phyloP scores from a whole-genome alignment of 208 protist genomes.

The Acanthamoeba divionensis region DNA sequence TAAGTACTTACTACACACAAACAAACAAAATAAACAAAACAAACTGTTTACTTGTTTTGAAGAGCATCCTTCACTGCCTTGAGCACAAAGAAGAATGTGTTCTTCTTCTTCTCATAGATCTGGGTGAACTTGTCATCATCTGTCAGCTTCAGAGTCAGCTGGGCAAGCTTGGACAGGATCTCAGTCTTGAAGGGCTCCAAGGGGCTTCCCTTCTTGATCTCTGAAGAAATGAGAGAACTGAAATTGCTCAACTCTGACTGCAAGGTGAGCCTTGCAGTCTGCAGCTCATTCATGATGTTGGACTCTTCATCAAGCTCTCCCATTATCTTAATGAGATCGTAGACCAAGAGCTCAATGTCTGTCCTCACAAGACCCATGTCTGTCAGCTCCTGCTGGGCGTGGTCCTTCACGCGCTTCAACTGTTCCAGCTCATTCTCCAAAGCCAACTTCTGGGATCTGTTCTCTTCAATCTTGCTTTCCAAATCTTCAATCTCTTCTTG shows the following conservation, averaged over 20 bases:
- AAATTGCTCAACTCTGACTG: constrained; percentile 48
- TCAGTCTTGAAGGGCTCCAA: constrained; percentile 52
- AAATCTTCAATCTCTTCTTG: constrained; percentile 37
- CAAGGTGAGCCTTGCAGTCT: constrained; percentile 33
- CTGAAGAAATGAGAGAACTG: neutral
- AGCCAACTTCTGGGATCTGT: constrained; percentile 10
- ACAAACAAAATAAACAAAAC: no score
- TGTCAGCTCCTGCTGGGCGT: constrained; percentile 43
- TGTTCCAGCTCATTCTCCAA: constrained; percentile 46
- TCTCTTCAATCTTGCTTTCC: constrained; percentile 20
- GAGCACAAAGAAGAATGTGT: constrained; percentile 50
- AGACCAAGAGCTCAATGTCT: constrained; percentile 23
- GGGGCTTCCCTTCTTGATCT: constrained; percentile 57
- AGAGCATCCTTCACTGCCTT: constrained; percentile 45
- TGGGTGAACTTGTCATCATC: constrained; percentile 54
- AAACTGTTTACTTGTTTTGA: constrained; percentile 37
- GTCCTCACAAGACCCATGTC: constrained; percentile 44
- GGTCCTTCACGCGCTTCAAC: constrained; percentile 50
- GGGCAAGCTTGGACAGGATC: constrained; percentile 45
- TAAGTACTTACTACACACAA: no score
- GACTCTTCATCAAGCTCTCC: constrained; percentile 50
- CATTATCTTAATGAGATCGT: constrained; percentile 52
- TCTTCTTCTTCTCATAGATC: constrained; percentile 59
- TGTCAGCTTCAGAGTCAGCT: constrained; percentile 45
- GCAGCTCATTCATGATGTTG: constrained; percentile 26